A percentile compares a stretch with the other conserved stretches of the same genome.
phyloP scores from a whole-genome alignment of 352 stramenopile genomes.

The Globisporangium camurandrum region DNA sequence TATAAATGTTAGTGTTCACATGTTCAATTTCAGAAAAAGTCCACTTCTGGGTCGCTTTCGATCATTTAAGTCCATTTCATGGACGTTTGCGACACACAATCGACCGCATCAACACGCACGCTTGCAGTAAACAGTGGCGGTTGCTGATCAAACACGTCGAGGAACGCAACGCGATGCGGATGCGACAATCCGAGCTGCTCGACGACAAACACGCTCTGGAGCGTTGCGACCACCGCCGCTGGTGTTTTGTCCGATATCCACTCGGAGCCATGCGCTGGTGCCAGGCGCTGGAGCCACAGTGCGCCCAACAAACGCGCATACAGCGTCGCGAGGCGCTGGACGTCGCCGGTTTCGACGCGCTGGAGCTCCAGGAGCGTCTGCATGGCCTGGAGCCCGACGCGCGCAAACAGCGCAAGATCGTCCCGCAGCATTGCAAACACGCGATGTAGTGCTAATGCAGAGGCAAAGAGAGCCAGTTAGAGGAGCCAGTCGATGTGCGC shows the following conservation, averaged over 20 bases:
- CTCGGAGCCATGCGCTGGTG: slow-evolving; percentile 8
- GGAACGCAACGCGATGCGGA: slow-evolving; percentile 48
- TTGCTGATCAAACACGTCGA: slow-evolving; percentile 48
- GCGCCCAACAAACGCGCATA: slow-evolving; percentile 52
- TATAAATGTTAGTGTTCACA: too few species aligned
- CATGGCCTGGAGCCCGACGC: slow-evolving; percentile 44
- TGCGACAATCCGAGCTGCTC: slow-evolving; percentile 68
- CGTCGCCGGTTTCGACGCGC: slow-evolving; percentile 35
- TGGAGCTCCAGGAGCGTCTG: slow-evolving; percentile 63
- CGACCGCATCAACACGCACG: slow-evolving; percentile 12
- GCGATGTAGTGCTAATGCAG: slow-evolving; percentile 16
- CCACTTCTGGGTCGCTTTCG: not conserved
- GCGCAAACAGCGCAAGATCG: slow-evolving; percentile 13
- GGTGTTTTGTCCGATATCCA: not conserved
- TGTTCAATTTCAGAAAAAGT: too few species aligned
- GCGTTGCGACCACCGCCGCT: slow-evolving; percentile 24
- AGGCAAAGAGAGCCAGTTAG: not conserved
- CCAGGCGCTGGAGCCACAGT: slow-evolving; percentile 41
- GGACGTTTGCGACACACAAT: not conserved
- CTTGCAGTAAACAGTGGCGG: slow-evolving; percentile 38
- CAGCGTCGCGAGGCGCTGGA: slow-evolving; percentile 33
- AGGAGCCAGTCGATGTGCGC: too few species aligned
- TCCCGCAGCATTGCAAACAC: slow-evolving; percentile 36
- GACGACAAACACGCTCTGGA: slow-evolving; percentile 63
- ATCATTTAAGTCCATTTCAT: not conserved